A percentile compares a stretch with the other conserved stretches of the same genome.
phyloP scores from a whole-genome alignment of 257 asterid species.

The Jaltomata sinuosa region DNA sequence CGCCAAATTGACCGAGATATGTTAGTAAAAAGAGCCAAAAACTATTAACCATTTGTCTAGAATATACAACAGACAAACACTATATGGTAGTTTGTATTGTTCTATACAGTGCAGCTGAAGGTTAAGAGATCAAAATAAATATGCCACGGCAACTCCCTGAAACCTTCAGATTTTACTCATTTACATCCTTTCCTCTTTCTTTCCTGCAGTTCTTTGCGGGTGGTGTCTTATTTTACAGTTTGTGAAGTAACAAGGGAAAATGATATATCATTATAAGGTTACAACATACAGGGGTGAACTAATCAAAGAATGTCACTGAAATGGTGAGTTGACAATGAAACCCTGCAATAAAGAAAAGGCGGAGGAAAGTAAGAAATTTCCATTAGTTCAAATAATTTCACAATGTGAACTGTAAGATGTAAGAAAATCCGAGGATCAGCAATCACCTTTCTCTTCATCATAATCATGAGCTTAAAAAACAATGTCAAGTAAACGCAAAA shows the following conservation, averaged over 20 bases:
- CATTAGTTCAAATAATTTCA: background rate
- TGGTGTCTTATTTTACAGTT: constrained; percentile 1
- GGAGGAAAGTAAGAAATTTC: background rate
- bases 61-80: background rate
- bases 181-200: background rate
- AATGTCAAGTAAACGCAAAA: constrained; percentile 69
- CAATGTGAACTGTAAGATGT: background rate
- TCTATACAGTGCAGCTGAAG: constrained; percentile 5
- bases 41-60: background rate
- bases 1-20: background rate
- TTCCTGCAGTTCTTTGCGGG: background rate
- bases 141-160: background rate
- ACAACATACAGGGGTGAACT: background rate
- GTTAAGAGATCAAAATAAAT: background rate
- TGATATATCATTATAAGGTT: background rate
- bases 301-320: constrained; percentile 5
- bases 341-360: background rate
- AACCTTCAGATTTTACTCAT: background rate
- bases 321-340: background rate
- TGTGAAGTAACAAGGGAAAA: background rate
- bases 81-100: background rate
- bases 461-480: constrained; percentile 2
- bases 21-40: background rate
- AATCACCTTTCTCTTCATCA: background rate
- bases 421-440: background rate